Base-by-base conservation (phyloP, 2,329 filamentous ascomycete species). In the Beauveria bassiana region DNA sequence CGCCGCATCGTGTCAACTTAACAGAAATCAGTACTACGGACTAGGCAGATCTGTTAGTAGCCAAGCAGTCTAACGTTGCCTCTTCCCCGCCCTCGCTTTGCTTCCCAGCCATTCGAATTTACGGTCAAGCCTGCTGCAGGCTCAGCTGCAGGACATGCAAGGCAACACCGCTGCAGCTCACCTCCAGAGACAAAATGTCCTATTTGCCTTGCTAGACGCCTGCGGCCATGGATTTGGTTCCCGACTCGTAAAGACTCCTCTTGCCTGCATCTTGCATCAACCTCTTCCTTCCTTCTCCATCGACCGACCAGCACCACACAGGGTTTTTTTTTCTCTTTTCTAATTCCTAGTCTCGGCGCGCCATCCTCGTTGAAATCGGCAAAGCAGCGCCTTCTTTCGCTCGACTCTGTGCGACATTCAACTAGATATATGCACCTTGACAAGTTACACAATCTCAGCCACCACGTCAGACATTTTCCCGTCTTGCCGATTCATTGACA, bases 21-120 rank as follows among this genome's bases (percentile, higher is more conserved):
- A 46, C 43, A 50, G 47, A 18, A 18, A 9, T 3, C 18, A 5
- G 28, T 53, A 38, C 31, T 40, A 12, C 7, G 9, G 14, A 4
- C n/a, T 20, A 20, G 34, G 22, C 14, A 40, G n/a, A 47, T 5
- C 18, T 58, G 24, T 18, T 45, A 24, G 45, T 14, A 14, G 31
- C 54, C 53, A 56, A 24, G 45, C n/a, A 20, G 31, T 22, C 54
- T 26, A 47, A 12, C 50, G 28, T 24, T 31, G 5, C 26, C 40
- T 24, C n/a, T 34, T 38, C 28, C 20, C 16, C 18, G 4, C 38
- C 55, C 63, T 67, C 68, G 49, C n/a, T 10, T 16, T 20, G 9
- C 31, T 18, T 34, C 64, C 69, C 69, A 71, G 69, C 69, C 69
- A 69, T 68, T 68, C 64, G 68, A 70, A 70, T 70, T 70, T 68